Conservation (phyloP, 495 filamentous ascomycete species). For the Penicillium roqueforti region DNA sequence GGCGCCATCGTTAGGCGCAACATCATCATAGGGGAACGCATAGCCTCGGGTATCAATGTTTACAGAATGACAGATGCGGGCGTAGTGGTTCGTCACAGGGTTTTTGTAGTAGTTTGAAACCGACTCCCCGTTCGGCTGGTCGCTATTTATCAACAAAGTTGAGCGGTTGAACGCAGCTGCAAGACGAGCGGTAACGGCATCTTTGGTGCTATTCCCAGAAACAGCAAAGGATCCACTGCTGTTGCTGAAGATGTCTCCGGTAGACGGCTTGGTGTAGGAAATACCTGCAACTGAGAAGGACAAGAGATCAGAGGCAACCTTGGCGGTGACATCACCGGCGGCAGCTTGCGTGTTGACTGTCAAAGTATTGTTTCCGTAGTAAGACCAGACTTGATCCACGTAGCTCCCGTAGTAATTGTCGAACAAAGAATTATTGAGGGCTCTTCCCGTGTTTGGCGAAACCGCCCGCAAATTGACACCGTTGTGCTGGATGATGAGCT, state of each 20-base stretch:
- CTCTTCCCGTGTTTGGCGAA: slow-evolving; percentile 61
- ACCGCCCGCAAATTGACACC: slow-evolving; percentile 57
- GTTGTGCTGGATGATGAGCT: slow-evolving; percentile 51
- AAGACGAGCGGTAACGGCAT: slow-evolving; percentile 59
- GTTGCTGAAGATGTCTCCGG: slow-evolving; percentile 66
- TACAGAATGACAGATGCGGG: slow-evolving; percentile 59
- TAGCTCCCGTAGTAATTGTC: slow-evolving; percentile 59
- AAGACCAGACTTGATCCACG: slow-evolving; percentile 59
- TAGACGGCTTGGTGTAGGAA: slow-evolving; percentile 53
- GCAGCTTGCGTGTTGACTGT: slow-evolving; percentile 61
- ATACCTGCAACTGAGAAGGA: slow-evolving; percentile 45
- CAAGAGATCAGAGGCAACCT: slow-evolving; percentile 46
- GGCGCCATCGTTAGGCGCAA: slow-evolving; percentile 49
- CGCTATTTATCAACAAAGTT: slow-evolving; percentile 48
- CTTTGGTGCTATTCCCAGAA: slow-evolving; percentile 41
- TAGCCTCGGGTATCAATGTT: slow-evolving; percentile 63
- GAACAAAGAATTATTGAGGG: slow-evolving; percentile 54
- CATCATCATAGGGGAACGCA: slow-evolving; percentile 78
- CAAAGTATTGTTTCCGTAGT: slow-evolving; percentile 47
- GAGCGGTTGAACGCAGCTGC: slow-evolving; percentile 66
- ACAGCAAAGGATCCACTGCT: slow-evolving; percentile 64
- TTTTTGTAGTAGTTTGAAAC: slow-evolving; percentile 51
- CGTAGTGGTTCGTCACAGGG: slow-evolving; percentile 66
- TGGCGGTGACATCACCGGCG: slow-evolving; percentile 49
- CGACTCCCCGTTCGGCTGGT: slow-evolving; percentile 48